Conservation (phyloP, 2,329 filamentous ascomycete genomes). For the Cyphellophora europaea region DNA sequence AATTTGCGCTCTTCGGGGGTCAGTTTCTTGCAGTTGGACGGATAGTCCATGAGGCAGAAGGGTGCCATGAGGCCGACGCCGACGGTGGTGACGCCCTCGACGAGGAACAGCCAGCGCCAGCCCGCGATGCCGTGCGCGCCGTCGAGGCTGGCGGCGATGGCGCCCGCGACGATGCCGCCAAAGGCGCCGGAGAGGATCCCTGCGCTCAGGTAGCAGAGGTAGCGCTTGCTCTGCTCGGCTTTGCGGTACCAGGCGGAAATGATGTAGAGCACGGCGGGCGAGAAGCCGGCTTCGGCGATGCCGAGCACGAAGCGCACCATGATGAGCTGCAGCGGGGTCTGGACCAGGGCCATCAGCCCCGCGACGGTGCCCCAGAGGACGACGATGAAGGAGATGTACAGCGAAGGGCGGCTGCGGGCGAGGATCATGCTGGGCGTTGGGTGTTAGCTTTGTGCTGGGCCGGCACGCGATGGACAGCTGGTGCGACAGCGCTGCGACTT, state of each 20-base stretch:
- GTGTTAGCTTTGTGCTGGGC: neutral
- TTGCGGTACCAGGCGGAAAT: conserved; percentile 48
- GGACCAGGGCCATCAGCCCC: conserved; percentile 26
- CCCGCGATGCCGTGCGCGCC: conserved; percentile 12
- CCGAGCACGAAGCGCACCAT: conserved; percentile 59
- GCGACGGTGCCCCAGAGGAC: conserved; percentile 2
- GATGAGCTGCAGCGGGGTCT: conserved; percentile 41
- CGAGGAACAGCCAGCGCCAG: conserved; percentile 63
- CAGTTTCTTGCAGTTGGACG: conserved; percentile 58
- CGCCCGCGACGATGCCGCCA: no score
- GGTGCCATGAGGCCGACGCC: conserved; percentile 50
- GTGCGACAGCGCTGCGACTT: neutral
- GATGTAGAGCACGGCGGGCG: conserved; percentile 22
- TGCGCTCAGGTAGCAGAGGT: conserved; percentile 1
- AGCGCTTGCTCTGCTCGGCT: conserved; percentile 44
- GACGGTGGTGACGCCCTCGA: conserved; percentile 57
- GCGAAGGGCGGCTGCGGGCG: conserved; percentile 1
- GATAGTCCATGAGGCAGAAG: conserved; percentile 57
- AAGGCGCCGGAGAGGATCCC: conserved; percentile 45
- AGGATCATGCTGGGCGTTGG: conserved; percentile 1
- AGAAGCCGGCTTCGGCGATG: conserved; percentile 54
- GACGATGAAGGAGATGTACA: conserved; percentile 1
- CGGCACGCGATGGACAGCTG: neutral
- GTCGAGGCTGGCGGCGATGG: conserved; percentile 46
- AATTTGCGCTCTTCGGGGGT: conserved; percentile 55